Evolutionary conservation across 306 rosid species (phyloP).

Genomic region (Ormosia semicastrata): DNA sequence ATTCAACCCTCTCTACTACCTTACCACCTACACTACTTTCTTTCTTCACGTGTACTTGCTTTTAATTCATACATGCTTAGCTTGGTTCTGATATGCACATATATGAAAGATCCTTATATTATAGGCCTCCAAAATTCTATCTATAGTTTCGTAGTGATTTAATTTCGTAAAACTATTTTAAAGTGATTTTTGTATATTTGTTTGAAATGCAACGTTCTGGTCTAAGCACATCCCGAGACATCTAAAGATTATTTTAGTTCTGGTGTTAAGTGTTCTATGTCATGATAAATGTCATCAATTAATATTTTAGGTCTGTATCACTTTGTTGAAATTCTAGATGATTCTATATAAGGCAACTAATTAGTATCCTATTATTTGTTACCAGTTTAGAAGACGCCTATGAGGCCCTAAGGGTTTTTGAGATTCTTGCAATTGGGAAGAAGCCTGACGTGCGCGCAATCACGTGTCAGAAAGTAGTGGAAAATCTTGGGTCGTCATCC

Average conservation of each 20-base stretch:
- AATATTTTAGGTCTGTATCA: neutral
- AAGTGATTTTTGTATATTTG: too few species aligned
- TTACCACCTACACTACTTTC: neutral
- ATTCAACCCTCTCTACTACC: conserved; percentile 22
- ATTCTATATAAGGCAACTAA: neutral
- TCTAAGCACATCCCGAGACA: neutral
- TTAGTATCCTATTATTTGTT: conserved; percentile 27
- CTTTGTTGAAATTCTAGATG: neutral
- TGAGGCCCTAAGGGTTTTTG: conserved; percentile 73
- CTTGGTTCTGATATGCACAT: too few species aligned
- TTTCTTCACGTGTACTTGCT: too few species aligned
- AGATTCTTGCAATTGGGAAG: conserved; percentile 64
- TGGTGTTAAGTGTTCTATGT: too few species aligned
- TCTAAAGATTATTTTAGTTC: neutral
- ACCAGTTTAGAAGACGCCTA: conserved; percentile 81
- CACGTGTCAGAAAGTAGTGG: conserved; percentile 62
- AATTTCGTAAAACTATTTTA: too few species aligned
- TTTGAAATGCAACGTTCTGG: neutral
- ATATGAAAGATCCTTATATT: neutral
- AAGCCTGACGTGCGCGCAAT: conserved; percentile 47
- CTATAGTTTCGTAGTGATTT: too few species aligned
- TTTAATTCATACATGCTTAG: too few species aligned
- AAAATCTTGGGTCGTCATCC: conserved; percentile 57
- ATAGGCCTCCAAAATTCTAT: too few species aligned
- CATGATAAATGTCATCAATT: too few species aligned